Base-by-base conservation (phyloP, 306 rosid species). In the Hippophae tibetana region DNA sequence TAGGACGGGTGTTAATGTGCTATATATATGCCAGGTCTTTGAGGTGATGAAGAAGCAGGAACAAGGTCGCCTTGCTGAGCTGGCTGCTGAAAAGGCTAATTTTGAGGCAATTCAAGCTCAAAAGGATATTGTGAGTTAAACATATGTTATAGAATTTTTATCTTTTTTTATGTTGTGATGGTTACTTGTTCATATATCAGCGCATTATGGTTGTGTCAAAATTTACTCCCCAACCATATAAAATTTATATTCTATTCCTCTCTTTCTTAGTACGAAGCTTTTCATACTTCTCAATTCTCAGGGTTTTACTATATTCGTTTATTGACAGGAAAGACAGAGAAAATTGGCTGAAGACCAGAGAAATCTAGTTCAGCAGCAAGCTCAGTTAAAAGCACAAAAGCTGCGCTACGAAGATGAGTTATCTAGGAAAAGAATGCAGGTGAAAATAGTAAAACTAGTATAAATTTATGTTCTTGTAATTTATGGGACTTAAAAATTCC, bases 351-450 rank as follows among this genome's bases (percentile, higher is more conserved):
- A 93, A 79, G 95, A 89, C 41, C 97, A 89, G 69, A 80, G 82
- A 25, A 84, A 89, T 74, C 66, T 86, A 61, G 67, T 82, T 57
- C 97, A 93, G 66, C 90, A 89, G 63, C 94, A 88, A 67, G 95
- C 85, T 52, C 94, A 93, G 65, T 72, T 75, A 47, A 76, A 86
- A 79, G 99, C 99, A 45, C 99, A 93, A 70, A 77, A 69, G 81
- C 43, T 80, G 66, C 85, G 97, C 23, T 64, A 58, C 63, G 89
- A 93, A 72, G 97, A 93, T 82, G 99, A 93, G 67, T 60, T 86
- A 63, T 79, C 94, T 47, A 86, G 95, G 73, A 82, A 89, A 72
- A 86, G 97, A 80, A 63, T 86, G 89, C 93, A 88, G 99, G 97
- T 93, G 62, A 74, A 7, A 54, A 57, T 57, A 48, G 45, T 71